Evolutionary conservation across 2,329 filamentous ascomycete species (phyloP), one percentile per base, ranked within the genome.

Genomic region (Diplodia intermedia): DNA sequence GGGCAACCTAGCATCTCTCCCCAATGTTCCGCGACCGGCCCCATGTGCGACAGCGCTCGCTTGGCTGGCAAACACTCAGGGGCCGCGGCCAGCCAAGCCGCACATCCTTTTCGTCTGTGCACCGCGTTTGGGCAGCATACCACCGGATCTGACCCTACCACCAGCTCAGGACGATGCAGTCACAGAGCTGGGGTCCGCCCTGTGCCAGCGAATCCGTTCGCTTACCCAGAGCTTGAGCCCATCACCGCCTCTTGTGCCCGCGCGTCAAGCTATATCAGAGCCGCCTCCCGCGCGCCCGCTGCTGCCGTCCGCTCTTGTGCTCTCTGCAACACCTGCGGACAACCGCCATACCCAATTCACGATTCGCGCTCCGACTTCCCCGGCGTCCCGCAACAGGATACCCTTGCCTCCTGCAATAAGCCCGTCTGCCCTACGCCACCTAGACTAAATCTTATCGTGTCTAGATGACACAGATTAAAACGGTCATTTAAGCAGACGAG

Each of bases 371-470:
- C 65, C 65, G 65, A 66, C 66, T 65, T 67, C 66, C 66, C 66
- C 57, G 66, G 50, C 66, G 49, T 20, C 49, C 50, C 49, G 47
- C 56, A 40, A 50, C 66, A 67, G 55, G 55, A 49, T 50, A 68
- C 47, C 66, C 66, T 68, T 68, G 66, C 65, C 54, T 68, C 66
- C 52, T 65, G 66, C 38, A 56, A 68, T 63, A 62, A 66, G 49
- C 57, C 57, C 57, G 60, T 68, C 66, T 68, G 66, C 66, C 66
- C 66, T 68, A 68, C 57, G 57, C 56, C 57, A 62, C 66, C 53
- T 56, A 56, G 57, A 55, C 66, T 66, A 65, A 68, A 68, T 68
- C 60, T 68, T 63, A 68, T 68, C 66, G 66, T 63, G 57, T 68
- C 66, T 65, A 63, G 66, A 68, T 65, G 66, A 62, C 66, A 68